Base-by-base conservation (phyloP, 805 yeast genomes). In the Candida krabiensis region DNA sequence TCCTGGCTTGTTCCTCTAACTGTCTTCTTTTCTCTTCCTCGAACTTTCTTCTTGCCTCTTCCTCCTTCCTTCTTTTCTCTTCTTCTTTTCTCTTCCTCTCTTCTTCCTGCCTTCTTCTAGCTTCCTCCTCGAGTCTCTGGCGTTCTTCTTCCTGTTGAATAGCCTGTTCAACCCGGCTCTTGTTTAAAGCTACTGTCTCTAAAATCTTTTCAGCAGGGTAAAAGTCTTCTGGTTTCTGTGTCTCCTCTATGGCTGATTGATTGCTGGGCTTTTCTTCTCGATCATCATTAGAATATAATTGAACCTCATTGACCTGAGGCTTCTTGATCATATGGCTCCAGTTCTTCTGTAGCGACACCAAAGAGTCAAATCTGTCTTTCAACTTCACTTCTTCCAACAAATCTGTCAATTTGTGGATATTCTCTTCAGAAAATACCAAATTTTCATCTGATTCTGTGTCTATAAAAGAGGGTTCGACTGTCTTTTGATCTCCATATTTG, bases 31-130 rank as follows among this genome's bases (percentile, higher is more conserved):
- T 41, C 47, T 50, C 37, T 38, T 50, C 40, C 46, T 46, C 44
- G 46, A 53, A 40, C 53, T 53, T 27, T 46, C 56, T 19, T 13
- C 38, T 42, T 14, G 41, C 50, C 33, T 51, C 53, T 23, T 41
- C 37, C 40, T 51, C 41, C 39, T 44, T 41, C 46, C 49, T 43
- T 46, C 44, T 40, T 39, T 43, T 35, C 42, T 35, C 40, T 38
- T 41, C 49, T 38, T 21, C 41, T 33, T 30, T 21, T 24, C 19
- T 41, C 45, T 30, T 49, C 44, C 30, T 40, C 52, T 40, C 46
- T 19, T 41, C 47, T 40, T 28, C 44, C 46, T 41, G 43, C 53
- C 30, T 37, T 29, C 28, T 32, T 32, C 35, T 40, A 38, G 28
- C 39, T 19, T 41, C 47, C 43, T 41, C 40, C 43, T 39, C 38